Evolutionary conservation across 2,329 filamentous ascomycete species (phyloP).

Genomic region (Purpureocillium takamizusanense): DNA sequence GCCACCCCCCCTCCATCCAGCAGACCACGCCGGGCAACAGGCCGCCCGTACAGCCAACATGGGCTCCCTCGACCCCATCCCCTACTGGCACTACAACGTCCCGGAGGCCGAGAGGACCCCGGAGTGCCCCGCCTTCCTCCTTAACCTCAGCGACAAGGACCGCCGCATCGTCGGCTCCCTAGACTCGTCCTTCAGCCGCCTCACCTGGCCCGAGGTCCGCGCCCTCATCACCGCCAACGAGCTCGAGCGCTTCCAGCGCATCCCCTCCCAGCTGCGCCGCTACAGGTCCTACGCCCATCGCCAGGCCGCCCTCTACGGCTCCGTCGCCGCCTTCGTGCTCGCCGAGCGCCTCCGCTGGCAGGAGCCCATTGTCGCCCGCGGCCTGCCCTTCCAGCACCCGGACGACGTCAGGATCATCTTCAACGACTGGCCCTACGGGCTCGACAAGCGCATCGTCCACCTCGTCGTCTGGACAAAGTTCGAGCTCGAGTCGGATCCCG

Average conservation of each 20-base stretch:
- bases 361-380: constrained; percentile 23
- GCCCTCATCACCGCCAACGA: constrained; percentile 54
- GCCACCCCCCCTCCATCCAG: no score
- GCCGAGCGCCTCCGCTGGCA: constrained; percentile 62
- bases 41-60: no score
- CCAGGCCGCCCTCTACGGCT: constrained; percentile 61
- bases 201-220: constrained; percentile 63
- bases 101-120: constrained; percentile 49
- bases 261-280: constrained; percentile 66
- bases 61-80: constrained; percentile 27
- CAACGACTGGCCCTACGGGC: constrained; percentile 93
- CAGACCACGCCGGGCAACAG: no score
- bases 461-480: constrained; percentile 94
- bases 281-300: constrained; percentile 64
- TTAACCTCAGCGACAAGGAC: constrained; percentile 57
- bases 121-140: constrained; percentile 65
- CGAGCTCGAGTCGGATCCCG: constrained; percentile 57
- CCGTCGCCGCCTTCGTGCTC: constrained; percentile 69
- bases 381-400: constrained; percentile 31
- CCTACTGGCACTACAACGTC: constrained; percentile 82
- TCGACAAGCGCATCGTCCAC: constrained; percentile 70
- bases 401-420: constrained; percentile 64
- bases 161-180: constrained; percentile 58
- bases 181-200: constrained; percentile 53
- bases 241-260: constrained; percentile 67